Base-by-base conservation (phyloP, 108 stramenopile species). In the Conticribra guillardii region DNA sequence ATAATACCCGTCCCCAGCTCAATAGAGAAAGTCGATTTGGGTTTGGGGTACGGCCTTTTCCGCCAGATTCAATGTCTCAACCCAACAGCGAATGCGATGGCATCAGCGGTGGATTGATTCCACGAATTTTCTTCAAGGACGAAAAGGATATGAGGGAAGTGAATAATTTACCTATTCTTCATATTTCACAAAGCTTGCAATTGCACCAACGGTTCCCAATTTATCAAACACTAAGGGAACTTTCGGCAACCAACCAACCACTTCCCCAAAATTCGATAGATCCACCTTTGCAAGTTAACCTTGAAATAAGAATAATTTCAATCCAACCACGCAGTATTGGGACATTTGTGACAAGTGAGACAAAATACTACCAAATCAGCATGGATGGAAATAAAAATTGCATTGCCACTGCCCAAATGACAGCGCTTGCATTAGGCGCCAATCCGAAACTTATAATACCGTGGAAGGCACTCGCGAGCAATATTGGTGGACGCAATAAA, bases 291-390 rank as follows among this genome's bases (percentile, higher is more conserved):
- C 45, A 49, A 48, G 26, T 69, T 18, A 15, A 24, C 33, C 71
- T 73, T 18, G 54, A 78, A 55, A 47, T 65, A 16, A 33, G 34
- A 23, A 50, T 85, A 16, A 24, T 85, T 31, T 60, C 82, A 0
- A 74, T 90, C 8, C 53, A 73, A 55, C 92, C 92, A 9, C 86
- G 87, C 21, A 84, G 74, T 1, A 78, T 90, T 23, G 92, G 92
- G 18, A 87, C 92, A 5, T 93, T 93, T 77, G 85, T 93, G 0
- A 87, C 86, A 11, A 79, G 86, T 7, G 74, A 86, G 79, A 81
- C 81, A 0, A 60, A 61, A 17, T 72, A 61, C 22, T 49, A 73
- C 51, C 58, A 62, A 9, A 21, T 21, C n/a, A 32, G 17, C 21
- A 48, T 46, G 9, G 60, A 62, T 54, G 34, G 44, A 21, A 5